phyloP scores from a whole-genome alignment of 192 early-diverging fungal species.

The Haplosporangium gracile region DNA sequence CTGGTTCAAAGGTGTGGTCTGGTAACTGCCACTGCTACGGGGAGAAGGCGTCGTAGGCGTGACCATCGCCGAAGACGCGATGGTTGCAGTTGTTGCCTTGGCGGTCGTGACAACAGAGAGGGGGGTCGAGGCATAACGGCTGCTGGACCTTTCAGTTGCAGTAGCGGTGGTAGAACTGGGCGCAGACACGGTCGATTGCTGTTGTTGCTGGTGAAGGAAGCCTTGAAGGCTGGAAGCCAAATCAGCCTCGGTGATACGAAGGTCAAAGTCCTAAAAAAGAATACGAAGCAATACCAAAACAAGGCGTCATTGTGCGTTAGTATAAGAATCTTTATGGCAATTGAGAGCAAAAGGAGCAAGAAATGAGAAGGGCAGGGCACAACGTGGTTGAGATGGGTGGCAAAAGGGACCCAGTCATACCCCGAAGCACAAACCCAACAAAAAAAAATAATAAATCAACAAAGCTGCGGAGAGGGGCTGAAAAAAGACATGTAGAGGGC shows the following conservation, averaged over 20 bases:
- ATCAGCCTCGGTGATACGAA: slow-evolving; percentile 58
- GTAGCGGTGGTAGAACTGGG: background rate
- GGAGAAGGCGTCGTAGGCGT: slow-evolving; percentile 19
- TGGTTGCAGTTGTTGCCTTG: background rate
- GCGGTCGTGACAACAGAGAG: background rate
- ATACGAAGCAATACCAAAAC: background rate
- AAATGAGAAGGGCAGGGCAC: background rate
- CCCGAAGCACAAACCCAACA: background rate
- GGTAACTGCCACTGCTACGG: slow-evolving; percentile 15
- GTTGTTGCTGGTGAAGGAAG: slow-evolving; percentile 29
- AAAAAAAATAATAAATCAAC: background rate
- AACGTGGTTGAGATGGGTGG: background rate
- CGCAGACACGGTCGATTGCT: slow-evolving; percentile 13
- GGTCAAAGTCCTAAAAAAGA: slow-evolving; percentile 55
- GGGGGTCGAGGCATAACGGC: slow-evolving; percentile 13
- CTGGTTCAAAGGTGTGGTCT: slow-evolving; percentile 19
- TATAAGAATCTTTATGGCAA: background rate
- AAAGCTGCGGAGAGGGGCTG: background rate
- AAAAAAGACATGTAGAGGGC: background rate
- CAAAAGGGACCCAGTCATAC: background rate
- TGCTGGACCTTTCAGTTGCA: background rate
- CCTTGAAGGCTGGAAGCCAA: slow-evolving; percentile 50
- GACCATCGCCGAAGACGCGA: background rate
- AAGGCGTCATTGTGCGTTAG: background rate
- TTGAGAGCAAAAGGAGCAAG: background rate